Base-by-base conservation (phyloP, 2,329 filamentous ascomycete species). In the Gaeumannomyces sp. region DNA sequence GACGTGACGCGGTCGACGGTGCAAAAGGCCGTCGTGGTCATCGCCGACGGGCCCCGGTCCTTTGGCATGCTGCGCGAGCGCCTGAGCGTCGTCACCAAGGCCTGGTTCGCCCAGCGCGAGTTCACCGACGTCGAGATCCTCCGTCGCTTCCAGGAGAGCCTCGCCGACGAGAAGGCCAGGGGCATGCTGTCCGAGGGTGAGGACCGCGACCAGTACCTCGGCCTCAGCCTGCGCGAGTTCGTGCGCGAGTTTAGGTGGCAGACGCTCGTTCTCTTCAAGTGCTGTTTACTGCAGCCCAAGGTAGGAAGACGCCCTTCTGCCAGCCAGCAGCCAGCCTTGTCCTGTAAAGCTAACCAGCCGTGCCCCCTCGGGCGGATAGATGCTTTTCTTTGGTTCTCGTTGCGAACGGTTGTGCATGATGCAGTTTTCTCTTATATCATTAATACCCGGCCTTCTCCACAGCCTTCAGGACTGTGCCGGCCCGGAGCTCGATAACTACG, bases 1-100 rank as follows among this genome's bases (percentile, higher is more conserved):
- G 94, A 98, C 65, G 95, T 99, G 63, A 99, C 95, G n/a, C 85
- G 95, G 67, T 97, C 92, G 66, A 97, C 95, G 1, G 95, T 99
- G 58, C 95, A 99, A 76, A 99, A 99, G 80, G 95, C 94, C 19
- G 93, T 99, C 4, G 94, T 99, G 60, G 93, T 97, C 64, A 92
- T 99, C 70, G 93, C 92, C 64, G 92, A 97, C 76, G 92, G 87
- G 68, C 95, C 95, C 11, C 91, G 95, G 73, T 88, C 88, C 72
- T 96, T 99, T 76, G 93, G 93, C 65, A 91, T 95, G 79, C 80
- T 99, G 74, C 88, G 94, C 71, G 92, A 98, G 77, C 89, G 95
- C 69, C 80, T 99, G 68, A 90, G 91, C 61, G 88, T 97, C 38
- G 93, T 99, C 22, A 97, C 94, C 4, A 90, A 89, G 71, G 94